Evolutionary conservation across 345 rosid species (phyloP).

Genomic region (Hibiscus syriacus): DNA sequence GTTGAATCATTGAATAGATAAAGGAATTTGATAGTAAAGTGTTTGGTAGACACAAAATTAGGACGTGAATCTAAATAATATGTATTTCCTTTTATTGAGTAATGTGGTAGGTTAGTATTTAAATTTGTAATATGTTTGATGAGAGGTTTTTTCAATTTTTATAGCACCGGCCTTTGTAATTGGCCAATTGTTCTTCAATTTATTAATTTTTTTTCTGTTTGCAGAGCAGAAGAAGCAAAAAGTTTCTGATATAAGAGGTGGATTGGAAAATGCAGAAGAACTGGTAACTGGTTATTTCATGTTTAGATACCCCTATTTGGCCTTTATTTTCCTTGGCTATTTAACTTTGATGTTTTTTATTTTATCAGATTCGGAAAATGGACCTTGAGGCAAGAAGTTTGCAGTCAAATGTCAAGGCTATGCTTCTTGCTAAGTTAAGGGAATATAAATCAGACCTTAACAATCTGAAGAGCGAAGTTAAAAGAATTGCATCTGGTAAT

Average conservation of each 20-base stretch:
- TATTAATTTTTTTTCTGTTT: slow-evolving; percentile 8
- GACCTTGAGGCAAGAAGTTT: slow-evolving; percentile 88
- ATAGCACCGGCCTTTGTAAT: not conserved
- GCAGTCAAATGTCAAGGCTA: too few species aligned
- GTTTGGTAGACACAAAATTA: not conserved
- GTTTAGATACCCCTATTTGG: not conserved
- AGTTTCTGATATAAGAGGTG: slow-evolving; percentile 54
- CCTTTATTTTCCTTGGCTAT: not conserved
- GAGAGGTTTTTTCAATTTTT: not conserved
- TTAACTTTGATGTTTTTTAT: slow-evolving; percentile 7
- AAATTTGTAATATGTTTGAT: not conserved
- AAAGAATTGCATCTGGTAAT: slow-evolving; percentile 43
- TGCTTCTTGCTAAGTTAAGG: too few species aligned
- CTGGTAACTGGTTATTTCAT: slow-evolving; percentile 36
- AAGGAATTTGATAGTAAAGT: not conserved
- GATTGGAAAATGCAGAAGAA: slow-evolving; percentile 66
- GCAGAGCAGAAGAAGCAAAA: slow-evolving; percentile 84
- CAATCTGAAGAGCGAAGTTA: too few species aligned
- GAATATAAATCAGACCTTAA: too few species aligned
- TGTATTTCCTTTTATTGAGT: not conserved
- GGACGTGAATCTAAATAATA: not conserved
- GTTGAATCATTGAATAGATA: not conserved
- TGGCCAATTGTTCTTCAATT: not conserved
- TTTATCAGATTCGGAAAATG: slow-evolving; percentile 62
- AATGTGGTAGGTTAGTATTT: not conserved